A percentile compares a stretch with the other conserved stretches of the same genome.
Evolutionary conservation across 768 basidiomycete genomes (phyloP).

Genomic region (Nevesoporus exiguus): DNA sequence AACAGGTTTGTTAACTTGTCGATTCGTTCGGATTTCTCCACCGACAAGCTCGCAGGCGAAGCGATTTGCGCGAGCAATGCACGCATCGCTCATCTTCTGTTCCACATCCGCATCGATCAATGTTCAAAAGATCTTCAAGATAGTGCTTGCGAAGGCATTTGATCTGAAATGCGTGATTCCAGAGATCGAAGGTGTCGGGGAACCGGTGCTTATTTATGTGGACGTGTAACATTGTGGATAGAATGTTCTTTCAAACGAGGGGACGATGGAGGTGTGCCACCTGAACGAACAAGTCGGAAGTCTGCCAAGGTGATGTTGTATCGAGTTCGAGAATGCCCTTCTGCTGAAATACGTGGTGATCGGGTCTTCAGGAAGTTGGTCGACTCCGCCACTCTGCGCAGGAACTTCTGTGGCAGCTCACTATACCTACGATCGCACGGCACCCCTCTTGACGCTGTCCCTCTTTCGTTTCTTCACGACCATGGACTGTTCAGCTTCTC

Average conservation of each 20-base stretch:
- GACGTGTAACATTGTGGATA: constrained; percentile 45
- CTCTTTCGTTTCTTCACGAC: constrained; percentile 14
- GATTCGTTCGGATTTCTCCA: constrained; percentile 2
- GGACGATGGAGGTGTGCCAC: constrained; percentile 14
- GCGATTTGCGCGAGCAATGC: constrained; percentile 98
- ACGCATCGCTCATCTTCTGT: constrained; percentile 99
- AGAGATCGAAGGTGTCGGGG: constrained; percentile 95
- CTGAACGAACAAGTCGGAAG: constrained; percentile 11
- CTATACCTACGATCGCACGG: constrained; percentile 16
- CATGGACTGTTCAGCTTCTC: constrained; percentile 14
- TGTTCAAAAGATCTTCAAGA: constrained; percentile 99
- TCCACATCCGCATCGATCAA: constrained; percentile 99
- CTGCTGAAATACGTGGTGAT: constrained; percentile 19
- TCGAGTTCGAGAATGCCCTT: constrained; percentile 16
- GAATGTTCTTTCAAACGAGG: constrained; percentile 19
- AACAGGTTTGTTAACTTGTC: constrained; percentile 59
- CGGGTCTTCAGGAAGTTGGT: constrained; percentile 18
- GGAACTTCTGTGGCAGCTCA: constrained; percentile 17
- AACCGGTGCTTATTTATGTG: constrained; percentile 92
- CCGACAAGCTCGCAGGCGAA: constrained; percentile 62
- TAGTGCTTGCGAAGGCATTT: constrained; percentile 94
- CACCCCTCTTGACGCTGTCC: background rate
- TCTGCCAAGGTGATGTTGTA: constrained; percentile 30
- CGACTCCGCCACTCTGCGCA: constrained; percentile 7
- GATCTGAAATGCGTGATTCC: constrained; percentile 99